phyloP scores from a whole-genome alignment of 176 grass and related monocot genomes.

The Pontederia paniculata region DNA sequence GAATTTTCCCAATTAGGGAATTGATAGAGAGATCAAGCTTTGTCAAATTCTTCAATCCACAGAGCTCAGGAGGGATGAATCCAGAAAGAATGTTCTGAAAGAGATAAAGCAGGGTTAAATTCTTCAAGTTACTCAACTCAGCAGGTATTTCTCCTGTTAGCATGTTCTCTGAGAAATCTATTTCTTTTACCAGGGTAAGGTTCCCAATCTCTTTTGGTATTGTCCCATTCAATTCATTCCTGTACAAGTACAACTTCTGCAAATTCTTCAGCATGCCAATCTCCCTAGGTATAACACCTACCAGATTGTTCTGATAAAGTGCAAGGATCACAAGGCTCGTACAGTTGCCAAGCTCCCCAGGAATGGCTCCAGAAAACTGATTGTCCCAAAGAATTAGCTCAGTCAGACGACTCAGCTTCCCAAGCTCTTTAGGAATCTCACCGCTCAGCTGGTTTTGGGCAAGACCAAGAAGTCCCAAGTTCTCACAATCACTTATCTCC shows the following conservation, averaged over 20 bases:
- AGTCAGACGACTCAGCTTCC: conserved; percentile 48
- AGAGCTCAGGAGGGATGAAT: conserved; percentile 56
- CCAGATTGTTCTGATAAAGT: conserved; percentile 71
- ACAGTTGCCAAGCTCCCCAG: conserved; percentile 79
- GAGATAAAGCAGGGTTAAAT: conserved; percentile 58
- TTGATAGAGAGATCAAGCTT: conserved; percentile 98
- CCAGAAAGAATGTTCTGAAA: conserved; percentile 90
- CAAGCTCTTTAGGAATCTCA: conserved; percentile 62
- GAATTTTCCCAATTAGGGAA: conserved; percentile 63
- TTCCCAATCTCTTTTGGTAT: conserved; percentile 80
- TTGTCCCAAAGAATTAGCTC: conserved; percentile 82
- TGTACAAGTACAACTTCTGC: conserved; percentile 70
- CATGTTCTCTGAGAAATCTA: conserved; percentile 96
- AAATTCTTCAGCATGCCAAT: conserved; percentile 66
- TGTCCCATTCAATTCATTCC: conserved; percentile 78
- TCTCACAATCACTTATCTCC: conserved; percentile 67
- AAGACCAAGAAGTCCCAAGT: conserved; percentile 65
- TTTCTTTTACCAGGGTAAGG: conserved; percentile 46
- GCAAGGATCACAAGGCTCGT: conserved; percentile 50
- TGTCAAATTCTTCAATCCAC: conserved; percentile 62
- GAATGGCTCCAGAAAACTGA: conserved; percentile 56
- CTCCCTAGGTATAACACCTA: conserved; percentile 57
- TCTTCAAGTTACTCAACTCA: conserved; percentile 59
- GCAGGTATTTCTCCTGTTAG: conserved; percentile 68
- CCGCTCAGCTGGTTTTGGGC: conserved; percentile 71